Evolutionary conservation across 2,329 filamentous ascomycete species (phyloP).

Genomic region (Exophiala spinifera): DNA sequence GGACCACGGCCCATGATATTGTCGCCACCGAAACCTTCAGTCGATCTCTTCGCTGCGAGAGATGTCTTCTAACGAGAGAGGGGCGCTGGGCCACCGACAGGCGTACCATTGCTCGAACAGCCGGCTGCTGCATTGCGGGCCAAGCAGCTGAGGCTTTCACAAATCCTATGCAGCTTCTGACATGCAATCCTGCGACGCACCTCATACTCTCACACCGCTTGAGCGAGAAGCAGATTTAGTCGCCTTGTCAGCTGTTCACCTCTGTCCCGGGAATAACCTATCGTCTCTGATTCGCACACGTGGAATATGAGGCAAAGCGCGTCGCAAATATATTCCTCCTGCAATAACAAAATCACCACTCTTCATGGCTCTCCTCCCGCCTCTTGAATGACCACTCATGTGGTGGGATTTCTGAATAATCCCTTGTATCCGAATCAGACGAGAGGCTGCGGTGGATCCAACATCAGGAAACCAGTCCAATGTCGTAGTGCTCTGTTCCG

Average conservation of each 20-base stretch:
- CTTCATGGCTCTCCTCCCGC: neutral
- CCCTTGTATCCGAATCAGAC: neutral
- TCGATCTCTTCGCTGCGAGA: neutral
- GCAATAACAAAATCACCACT: neutral
- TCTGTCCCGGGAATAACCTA: neutral
- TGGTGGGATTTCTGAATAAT: neutral
- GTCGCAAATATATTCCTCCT: neutral
- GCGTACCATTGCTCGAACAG: neutral
- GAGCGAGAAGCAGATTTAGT: neutral
- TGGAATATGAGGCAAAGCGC: slow-evolving; percentile 6
- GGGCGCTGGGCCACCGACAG: neutral
- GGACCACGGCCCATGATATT: no score
- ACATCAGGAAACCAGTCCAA: neutral
- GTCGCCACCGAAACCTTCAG: neutral
- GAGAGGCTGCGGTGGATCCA: neutral
- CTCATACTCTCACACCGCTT: slow-evolving; percentile 10
- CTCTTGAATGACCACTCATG: neutral
- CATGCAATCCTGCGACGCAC: slow-evolving; percentile 4
- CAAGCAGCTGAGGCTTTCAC: neutral
- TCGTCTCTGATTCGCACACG: slow-evolving; percentile 17
- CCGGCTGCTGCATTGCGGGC: neutral
- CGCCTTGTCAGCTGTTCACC: neutral
- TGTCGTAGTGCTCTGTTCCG: neutral
- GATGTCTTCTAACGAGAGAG: neutral
- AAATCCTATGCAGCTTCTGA: slow-evolving; percentile 1